Conservation (phyloP, 371 early-diverging fungal species). For the Syncephalastrum monosporum region DNA sequence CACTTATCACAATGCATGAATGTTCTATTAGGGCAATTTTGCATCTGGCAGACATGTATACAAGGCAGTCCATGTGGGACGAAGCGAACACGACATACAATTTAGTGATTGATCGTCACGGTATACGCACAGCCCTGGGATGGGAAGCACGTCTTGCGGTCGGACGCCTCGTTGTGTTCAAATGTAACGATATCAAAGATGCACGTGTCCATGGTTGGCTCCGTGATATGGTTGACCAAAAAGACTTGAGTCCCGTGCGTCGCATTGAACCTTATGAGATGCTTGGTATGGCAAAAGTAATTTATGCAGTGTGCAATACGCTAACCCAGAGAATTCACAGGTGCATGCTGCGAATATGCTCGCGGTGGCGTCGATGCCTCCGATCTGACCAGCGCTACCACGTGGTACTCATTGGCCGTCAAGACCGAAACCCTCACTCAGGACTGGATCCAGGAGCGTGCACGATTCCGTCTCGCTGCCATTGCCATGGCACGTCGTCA, state of each 20-base stretch:
- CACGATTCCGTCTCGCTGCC: conserved; percentile 23
- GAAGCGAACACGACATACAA: conserved; percentile 15
- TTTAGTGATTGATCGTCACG: conserved; percentile 5
- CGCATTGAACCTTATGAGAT: conserved; percentile 18
- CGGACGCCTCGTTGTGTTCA: conserved; percentile 9
- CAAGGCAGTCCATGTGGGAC: conserved; percentile 10
- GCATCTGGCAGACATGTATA: conserved; percentile 15
- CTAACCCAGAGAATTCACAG: conserved; percentile 3
- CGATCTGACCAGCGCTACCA: conserved; percentile 13
- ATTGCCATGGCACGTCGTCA: conserved; percentile 16
- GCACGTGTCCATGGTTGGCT: conserved; percentile 14
- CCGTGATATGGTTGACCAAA: conserved; percentile 16
- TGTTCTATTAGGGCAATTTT: conserved; percentile 12
- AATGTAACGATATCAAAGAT: not conserved
- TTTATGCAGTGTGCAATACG: not conserved
- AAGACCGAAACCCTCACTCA: conserved; percentile 7
- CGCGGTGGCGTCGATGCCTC: conserved; percentile 9
- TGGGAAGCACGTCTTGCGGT: conserved; percentile 16
- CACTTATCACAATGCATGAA: not conserved
- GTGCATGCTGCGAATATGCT: conserved; percentile 18
- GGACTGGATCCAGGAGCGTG: conserved; percentile 29
- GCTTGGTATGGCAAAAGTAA: conserved; percentile 14
- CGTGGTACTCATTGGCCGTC: conserved; percentile 13
- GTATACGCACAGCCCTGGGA: conserved; percentile 10
- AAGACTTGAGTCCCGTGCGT: not conserved